A percentile compares a stretch with the other conserved stretches of the same genome.
Evolutionary conservation across 2,329 filamentous ascomycete genomes (phyloP).

Genomic region (Chaetomium globosum): DNA sequence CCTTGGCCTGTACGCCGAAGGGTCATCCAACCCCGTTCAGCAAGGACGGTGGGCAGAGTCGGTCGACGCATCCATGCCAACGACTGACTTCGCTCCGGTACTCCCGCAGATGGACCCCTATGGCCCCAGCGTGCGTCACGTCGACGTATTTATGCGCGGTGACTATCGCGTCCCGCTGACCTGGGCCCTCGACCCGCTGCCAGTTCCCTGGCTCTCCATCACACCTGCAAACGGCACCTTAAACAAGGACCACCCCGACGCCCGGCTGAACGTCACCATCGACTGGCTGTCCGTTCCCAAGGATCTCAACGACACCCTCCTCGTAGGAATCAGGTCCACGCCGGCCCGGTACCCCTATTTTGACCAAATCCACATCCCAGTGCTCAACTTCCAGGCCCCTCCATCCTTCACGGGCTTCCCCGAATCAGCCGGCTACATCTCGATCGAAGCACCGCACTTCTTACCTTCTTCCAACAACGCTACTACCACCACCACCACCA

Average conservation of each 20-base stretch:
- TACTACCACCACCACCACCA: neutral
- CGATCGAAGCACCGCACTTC: slow-evolving; percentile 9
- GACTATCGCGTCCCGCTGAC: neutral
- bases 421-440: slow-evolving; percentile 10
- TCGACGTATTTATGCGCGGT: slow-evolving; percentile 5
- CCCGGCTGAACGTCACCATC: neutral
- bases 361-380: slow-evolving; percentile 7
- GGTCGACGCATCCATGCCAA: slow-evolving; percentile 7
- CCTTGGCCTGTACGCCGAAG: slow-evolving; percentile 1
- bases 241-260: neutral
- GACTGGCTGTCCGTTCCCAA: neutral
- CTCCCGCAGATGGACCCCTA: slow-evolving; percentile 12
- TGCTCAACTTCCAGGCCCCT: neutral
- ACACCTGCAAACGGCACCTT: neutral
- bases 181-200: slow-evolving; percentile 3
- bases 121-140: neutral
- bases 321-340: neutral
- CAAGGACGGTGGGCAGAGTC: slow-evolving; percentile 7
- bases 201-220: slow-evolving; percentile 6
- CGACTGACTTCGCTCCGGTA: neutral
- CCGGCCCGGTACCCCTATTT: slow-evolving; percentile 5
- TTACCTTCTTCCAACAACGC: too few species aligned
- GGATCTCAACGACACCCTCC: slow-evolving; percentile 2
- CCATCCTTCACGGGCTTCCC: neutral
- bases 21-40: slow-evolving; percentile 2